Conservation (phyloP, 2,329 filamentous ascomycete species). For the Colletotrichum tanaceti region DNA sequence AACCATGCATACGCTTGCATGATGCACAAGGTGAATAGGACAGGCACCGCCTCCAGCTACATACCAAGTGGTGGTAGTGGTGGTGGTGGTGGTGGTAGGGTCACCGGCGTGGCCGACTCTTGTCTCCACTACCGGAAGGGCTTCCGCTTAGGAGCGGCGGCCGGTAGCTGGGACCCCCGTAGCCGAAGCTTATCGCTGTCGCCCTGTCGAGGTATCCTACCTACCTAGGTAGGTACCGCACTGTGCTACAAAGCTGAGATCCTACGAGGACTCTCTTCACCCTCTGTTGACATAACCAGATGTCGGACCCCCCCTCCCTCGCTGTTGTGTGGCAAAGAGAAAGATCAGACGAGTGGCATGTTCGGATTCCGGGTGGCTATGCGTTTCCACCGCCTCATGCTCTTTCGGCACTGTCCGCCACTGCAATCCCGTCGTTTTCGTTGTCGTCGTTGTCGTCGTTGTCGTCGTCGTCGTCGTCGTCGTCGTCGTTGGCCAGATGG, state of each 20-base stretch:
- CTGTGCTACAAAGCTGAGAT: not conserved
- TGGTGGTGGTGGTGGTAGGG: not conserved
- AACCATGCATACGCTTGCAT: slow-evolving; percentile 21
- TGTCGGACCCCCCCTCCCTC: not conserved
- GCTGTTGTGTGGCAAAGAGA: not conserved
- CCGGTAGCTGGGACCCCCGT: not conserved
- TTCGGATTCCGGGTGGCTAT: slow-evolving; percentile 3
- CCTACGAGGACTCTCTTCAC: too few relatives aligned
- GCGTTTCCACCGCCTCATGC: not conserved
- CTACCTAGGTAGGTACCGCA: not conserved
- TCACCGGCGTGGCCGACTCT: slow-evolving; percentile 9
- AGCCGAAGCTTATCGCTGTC: not conserved
- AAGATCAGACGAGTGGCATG: not conserved
- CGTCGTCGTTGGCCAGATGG: not conserved
- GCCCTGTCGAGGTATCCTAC: not conserved
- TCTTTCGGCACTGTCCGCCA: not conserved
- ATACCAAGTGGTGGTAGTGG: not conserved
- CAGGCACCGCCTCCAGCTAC: too few relatives aligned
- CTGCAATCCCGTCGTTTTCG: not conserved
- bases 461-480: not conserved
- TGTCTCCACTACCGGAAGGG: too few relatives aligned
- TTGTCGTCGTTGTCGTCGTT: not conserved
- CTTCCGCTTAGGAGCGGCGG: not conserved
- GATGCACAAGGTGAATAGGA: not conserved
- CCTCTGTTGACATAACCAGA: too few relatives aligned